Base-by-base conservation (phyloP, 1,284 basidiomycete species). In the Sanghuangporus sanghuang region DNA sequence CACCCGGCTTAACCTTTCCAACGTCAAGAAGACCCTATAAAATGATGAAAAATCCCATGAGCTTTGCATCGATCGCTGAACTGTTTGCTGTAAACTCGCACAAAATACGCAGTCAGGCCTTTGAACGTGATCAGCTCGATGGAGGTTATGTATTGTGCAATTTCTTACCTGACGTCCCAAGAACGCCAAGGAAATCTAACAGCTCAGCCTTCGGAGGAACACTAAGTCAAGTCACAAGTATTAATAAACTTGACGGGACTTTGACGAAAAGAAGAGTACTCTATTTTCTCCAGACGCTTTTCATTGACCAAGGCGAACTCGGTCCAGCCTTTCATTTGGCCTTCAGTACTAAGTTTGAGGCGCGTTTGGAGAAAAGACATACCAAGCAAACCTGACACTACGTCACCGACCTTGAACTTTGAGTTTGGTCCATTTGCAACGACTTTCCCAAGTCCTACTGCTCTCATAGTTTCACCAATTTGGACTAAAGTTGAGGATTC, bases 381-480 rank as follows among this genome's bases (percentile, higher is more conserved):
- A 90, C 90, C 88, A 65, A 82, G 77, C 0, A 64, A 27, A 0
- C 87, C 86, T 23, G 70, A 76, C 18, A 93, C 91, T 49, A 83
- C 68, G 68, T 94, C 89, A 12, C 91, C 92, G n/a, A 78, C 77
- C 64, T 77, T 76, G 70, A 89, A 79, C 57, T 73, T 74, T 68
- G 81, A 84, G 18, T 77, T 81, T 23, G 75, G 73, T 49, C 35
- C 69, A 61, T 0, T 88, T 88, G 81, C 76, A 52, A 92, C 72
- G 27, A 96, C 86, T 27, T 84, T 81, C 35, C 88, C 93, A 18
- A 96, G 74, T 3, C 85, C 90, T 2, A 68, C 67, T 0, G 90
- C 85, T 32, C 94, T 84, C 94, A 96, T 92, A 32, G 86, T 85
- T 73, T 87, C 91, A 27, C 91, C 91, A 66, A 96, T 89, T 74